A percentile compares a stretch with the other conserved stretches of the same genome.
Conservation (phyloP, 345 rosid species). For the Eucalyptus grandis region DNA sequence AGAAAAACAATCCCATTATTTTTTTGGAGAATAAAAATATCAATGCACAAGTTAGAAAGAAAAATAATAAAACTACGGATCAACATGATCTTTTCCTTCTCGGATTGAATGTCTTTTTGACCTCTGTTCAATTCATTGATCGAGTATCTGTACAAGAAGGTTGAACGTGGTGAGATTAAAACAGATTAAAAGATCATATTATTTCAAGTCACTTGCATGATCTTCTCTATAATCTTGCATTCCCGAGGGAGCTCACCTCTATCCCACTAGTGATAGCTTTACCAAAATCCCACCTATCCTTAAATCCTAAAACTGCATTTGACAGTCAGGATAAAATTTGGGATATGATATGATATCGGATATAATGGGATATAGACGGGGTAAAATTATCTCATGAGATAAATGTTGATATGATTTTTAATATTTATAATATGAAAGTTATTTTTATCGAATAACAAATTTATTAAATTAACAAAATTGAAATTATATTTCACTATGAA, state of each 20-base stretch:
- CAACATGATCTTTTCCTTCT: not conserved
- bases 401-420: too few species aligned
- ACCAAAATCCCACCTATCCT: rapidly evolving
- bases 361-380: too few species aligned
- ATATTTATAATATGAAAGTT: too few species aligned
- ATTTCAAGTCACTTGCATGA: not conserved
- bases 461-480: too few species aligned
- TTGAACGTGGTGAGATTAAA: not conserved
- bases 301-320: too few species aligned
- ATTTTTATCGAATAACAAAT: too few species aligned
- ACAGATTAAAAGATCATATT: not conserved
- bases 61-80: not conserved
- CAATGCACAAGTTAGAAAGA: not conserved
- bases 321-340: too few species aligned
- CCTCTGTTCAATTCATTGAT: not conserved
- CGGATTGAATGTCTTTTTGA: not conserved
- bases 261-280: not conserved
- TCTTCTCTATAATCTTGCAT: not conserved
- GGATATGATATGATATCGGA: too few species aligned
- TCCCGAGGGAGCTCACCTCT: not conserved
- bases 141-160: not conserved
- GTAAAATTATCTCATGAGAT: too few species aligned
- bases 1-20: not conserved
- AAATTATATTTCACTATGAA: too few species aligned
- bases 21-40: not conserved